Conservation (phyloP, 1,284 basidiomycete genomes). For the Leucoagaricus sp. region DNA sequence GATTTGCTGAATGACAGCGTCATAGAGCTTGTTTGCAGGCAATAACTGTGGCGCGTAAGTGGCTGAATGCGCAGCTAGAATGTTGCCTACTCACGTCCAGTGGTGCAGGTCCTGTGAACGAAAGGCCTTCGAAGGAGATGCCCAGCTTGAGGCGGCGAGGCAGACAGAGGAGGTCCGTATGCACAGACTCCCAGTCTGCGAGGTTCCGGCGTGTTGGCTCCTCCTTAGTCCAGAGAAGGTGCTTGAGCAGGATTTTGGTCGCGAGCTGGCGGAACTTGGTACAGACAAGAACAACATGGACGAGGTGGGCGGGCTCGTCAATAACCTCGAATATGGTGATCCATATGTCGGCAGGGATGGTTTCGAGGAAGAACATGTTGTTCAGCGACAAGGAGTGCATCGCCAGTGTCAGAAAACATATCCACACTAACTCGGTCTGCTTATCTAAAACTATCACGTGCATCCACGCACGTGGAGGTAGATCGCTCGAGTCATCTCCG, state of each 20-base stretch:
- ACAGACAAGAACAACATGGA: slow-evolving; percentile 12
- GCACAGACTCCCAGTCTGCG: slow-evolving; percentile 8
- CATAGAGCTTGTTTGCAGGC: slow-evolving; percentile 14
- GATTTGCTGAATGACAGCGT: slow-evolving; percentile 17
- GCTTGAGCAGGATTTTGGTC: slow-evolving; percentile 14
- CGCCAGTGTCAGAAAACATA: slow-evolving; percentile 13
- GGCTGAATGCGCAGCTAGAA: background rate
- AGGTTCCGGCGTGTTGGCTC: slow-evolving; percentile 14
- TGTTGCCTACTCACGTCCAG: background rate
- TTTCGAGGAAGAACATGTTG: slow-evolving; percentile 14
- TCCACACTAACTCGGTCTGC: slow-evolving; percentile 15
- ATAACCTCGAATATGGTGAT: slow-evolving; percentile 15
- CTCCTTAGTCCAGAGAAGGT: slow-evolving; percentile 15
- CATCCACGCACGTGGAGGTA: background rate
- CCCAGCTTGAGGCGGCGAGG: slow-evolving; percentile 10
- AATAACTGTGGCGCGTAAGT: background rate
- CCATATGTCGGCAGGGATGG: slow-evolving; percentile 14
- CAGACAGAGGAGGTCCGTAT: slow-evolving; percentile 6
- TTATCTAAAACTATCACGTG: slow-evolving; percentile 7
- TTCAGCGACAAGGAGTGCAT: slow-evolving; percentile 6
- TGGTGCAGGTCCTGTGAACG: background rate
- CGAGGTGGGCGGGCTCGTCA: slow-evolving; percentile 6
- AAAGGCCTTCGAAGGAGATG: slow-evolving; percentile 10
- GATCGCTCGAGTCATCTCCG: background rate
- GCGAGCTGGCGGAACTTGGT: slow-evolving; percentile 14